Percentiles rank a stretch among this genome's conserved stretches.
Conservation (phyloP, 2,329 filamentous ascomycete species). For the Emergomyces africanus region DNA sequence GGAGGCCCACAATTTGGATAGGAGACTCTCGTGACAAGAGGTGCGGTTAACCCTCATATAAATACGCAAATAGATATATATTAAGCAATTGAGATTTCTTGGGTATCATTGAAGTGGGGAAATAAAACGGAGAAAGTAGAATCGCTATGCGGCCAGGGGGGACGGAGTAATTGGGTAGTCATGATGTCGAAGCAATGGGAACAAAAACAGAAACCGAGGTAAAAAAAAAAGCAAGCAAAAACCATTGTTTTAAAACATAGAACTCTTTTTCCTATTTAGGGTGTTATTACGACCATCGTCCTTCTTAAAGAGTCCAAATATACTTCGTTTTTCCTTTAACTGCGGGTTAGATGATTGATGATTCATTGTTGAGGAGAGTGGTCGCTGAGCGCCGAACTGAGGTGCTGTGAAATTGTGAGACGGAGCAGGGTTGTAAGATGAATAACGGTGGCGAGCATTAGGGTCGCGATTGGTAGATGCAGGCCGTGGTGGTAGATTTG, state of each 20-base stretch:
- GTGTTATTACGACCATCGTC: slow-evolving; percentile 22
- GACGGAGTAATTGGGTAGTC: no score
- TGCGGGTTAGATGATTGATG: slow-evolving; percentile 14
- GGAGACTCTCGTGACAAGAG: no score
- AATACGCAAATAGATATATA: neutral
- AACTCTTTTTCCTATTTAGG: slow-evolving; percentile 34
- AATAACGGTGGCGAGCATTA: slow-evolving; percentile 5
- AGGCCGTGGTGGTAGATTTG: slow-evolving; percentile 13
- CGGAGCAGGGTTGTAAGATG: slow-evolving; percentile 12
- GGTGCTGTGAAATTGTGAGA: slow-evolving; percentile 9
- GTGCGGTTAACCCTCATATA: neutral
- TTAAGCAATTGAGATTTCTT: neutral
- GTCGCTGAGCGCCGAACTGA: slow-evolving; percentile 12
- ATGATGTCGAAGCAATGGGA: no score
- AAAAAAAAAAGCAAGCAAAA: neutral
- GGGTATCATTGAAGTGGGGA: neutral
- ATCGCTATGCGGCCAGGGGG: neutral
- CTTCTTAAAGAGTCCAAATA: slow-evolving; percentile 31
- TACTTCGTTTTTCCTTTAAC: slow-evolving; percentile 30
- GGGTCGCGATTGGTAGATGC: slow-evolving; percentile 2
- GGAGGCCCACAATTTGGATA: no score
- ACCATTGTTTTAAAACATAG: slow-evolving; percentile 24
- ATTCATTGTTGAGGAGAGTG: neutral
- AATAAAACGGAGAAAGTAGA: neutral
- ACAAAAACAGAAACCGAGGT: neutral